Conservation (phyloP, 345 rosid species). For the Boechera stricta region DNA sequence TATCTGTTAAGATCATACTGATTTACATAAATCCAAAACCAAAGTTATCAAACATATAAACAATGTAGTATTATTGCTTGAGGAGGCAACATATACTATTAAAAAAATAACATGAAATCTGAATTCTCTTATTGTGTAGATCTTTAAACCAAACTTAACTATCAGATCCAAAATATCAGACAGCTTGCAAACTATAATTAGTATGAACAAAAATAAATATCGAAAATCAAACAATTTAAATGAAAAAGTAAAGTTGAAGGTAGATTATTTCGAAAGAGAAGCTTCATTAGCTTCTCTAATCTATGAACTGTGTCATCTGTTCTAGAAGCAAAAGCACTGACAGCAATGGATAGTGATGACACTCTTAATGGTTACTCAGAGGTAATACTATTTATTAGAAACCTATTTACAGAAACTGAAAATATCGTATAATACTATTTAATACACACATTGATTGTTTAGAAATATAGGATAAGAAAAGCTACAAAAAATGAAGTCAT, state of each 20-base stretch:
- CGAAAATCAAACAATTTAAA: conserved; percentile 20
- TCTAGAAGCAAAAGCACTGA: conserved; percentile 40
- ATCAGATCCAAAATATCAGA: conserved; percentile 35
- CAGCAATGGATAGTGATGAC: conserved; percentile 32
- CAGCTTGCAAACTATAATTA: conserved; percentile 33
- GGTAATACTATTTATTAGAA: conserved; percentile 25
- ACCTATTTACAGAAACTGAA: conserved; percentile 35
- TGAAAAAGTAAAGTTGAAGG: conserved; percentile 33
- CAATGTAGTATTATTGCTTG: conserved; percentile 28
- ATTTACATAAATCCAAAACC: conserved; percentile 31
- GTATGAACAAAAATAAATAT: neutral
- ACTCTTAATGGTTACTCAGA: conserved; percentile 42
- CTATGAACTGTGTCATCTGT: conserved; percentile 34
- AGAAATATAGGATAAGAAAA: conserved; percentile 10
- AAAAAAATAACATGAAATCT: conserved; percentile 27
- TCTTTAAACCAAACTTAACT: conserved; percentile 25
- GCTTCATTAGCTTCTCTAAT: conserved; percentile 44
- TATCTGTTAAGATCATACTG: conserved; percentile 30
- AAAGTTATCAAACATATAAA: conserved; percentile 21
- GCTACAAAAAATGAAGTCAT: conserved; percentile 28
- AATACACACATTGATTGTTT: conserved; percentile 36
- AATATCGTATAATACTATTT: conserved; percentile 19
- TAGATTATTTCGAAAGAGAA: conserved; percentile 19
- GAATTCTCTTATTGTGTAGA: conserved; percentile 20
- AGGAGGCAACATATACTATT: conserved; percentile 19